Base-by-base conservation (phyloP, 257 asterid species). In the Plantago elongata region DNA sequence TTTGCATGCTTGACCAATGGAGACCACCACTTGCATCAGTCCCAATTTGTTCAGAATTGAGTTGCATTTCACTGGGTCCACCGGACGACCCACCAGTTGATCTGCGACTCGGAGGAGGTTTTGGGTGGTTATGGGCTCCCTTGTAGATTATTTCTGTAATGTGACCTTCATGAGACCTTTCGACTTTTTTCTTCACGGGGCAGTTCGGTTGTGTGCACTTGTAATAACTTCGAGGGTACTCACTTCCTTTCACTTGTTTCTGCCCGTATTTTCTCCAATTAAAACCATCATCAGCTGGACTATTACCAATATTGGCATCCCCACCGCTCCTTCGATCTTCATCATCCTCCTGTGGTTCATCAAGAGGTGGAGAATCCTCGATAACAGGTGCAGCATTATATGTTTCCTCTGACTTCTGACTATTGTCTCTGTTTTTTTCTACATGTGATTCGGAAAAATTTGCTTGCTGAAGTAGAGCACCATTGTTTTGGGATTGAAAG, bases 221-320 rank as follows among this genome's bases (percentile, higher is more conserved):
- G 74, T 84, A 84, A 73, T 84, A 81, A 72, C 82, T 82, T 65
- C 89, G 73, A 13, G 93, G 93, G 64, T 75, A 84, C 51, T 84
- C 89, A 72, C 83, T 77, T 62, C 93, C 93, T 78, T 78, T 82
- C 16, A 84, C 93, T 62, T 75, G 84, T 71, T 82, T 85, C 75
- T 85, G 89, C 46, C 87, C 94, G 69, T 85, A 85, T 79, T 82
- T 82, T 65, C 87, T 72, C 94, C 89, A 85, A 75, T 79, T 79
- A 78, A 71, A 82, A 57, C 83, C 85, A 69, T 85, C 89, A 27
- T 82, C 85, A 47, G 54, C 49, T 45, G 54, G 64, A 14, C 18
- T 70, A 54, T 85, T 84, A 49, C 74, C 81, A 66, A 52, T 57
- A 43, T 14, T 43, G 63, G 63, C 49, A 42, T 58, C 63, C 11